Evolutionary conservation across 768 basidiomycete genomes (phyloP).

Genomic region (Strobilomyces echinocephalus): DNA sequence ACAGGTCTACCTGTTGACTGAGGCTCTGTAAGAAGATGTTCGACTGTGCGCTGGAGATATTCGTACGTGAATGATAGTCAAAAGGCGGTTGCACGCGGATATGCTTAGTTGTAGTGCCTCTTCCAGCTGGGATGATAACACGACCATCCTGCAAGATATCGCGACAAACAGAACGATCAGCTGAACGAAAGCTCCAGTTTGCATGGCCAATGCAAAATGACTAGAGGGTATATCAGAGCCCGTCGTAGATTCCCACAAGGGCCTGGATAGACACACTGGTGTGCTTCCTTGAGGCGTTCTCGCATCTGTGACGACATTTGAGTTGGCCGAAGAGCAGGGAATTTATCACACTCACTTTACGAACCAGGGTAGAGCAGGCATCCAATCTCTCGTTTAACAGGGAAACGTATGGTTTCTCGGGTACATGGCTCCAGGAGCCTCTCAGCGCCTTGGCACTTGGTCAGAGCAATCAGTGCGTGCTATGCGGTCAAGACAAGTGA

Average conservation of each 20-base stretch:
- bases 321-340: neutral
- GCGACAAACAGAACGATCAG: conserved; percentile 58
- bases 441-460: conserved; percentile 49
- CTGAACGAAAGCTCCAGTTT: conserved; percentile 70
- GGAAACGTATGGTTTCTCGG: conserved; percentile 35
- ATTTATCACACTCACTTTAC: conserved; percentile 38
- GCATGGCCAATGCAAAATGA: conserved; percentile 58
- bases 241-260: neutral
- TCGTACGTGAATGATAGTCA: conserved; percentile 33
- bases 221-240: conserved; percentile 32
- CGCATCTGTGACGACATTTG: conserved; percentile 36
- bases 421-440: conserved; percentile 61
- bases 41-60: neutral
- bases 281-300: conserved; percentile 45
- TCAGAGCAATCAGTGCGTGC: neutral
- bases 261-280: conserved; percentile 39
- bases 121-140: conserved; percentile 41
- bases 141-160: conserved; percentile 53
- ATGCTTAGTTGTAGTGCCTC: conserved; percentile 33
- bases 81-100: conserved; percentile 25
- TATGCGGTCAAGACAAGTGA: neutral
- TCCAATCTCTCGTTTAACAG: conserved; percentile 35
- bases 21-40: conserved; percentile 4
- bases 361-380: conserved; percentile 36
- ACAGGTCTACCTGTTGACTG: conserved; percentile 13